A percentile compares a stretch with the other conserved stretches of the same genome.
These are phyloP conservation scores for Suhomyces canberraensis DNA, from an alignment of 805 yeast genomes.

Conservation along the genomic window DNA sequence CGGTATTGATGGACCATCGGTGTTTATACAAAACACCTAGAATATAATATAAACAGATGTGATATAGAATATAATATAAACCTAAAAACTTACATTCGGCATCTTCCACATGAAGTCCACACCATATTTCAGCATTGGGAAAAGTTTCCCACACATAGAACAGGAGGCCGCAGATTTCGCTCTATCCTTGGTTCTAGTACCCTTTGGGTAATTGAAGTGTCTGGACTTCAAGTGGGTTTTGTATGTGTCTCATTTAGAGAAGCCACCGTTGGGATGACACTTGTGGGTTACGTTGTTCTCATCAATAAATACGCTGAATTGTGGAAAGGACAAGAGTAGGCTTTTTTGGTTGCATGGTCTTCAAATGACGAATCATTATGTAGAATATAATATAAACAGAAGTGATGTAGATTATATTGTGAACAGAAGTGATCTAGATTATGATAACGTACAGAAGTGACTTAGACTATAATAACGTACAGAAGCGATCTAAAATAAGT, in stretches of 20 bases:
- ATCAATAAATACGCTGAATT: constrained; percentile 32
- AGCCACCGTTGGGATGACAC: constrained; percentile 58
- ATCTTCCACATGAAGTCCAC: constrained; percentile 47
- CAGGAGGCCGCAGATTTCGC: constrained; percentile 45
- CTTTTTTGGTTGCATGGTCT: constrained; percentile 50
- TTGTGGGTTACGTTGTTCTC: constrained; percentile 40
- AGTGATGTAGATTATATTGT: too few relatives aligned
- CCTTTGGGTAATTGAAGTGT: constrained; percentile 57
- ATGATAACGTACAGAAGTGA: too few relatives aligned
- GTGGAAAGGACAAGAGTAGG: constrained; percentile 56
- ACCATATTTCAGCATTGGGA: constrained; percentile 49
- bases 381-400: too few relatives aligned
- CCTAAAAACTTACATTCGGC: constrained; percentile 46
- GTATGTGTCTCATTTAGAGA: constrained; percentile 57
- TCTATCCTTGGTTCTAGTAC: constrained; percentile 47
- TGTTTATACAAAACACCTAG: too few relatives aligned
- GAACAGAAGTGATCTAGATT: too few relatives aligned
- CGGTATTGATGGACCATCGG: too few relatives aligned
- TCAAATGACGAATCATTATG: constrained; percentile 55
- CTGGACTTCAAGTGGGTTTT: constrained; percentile 56
- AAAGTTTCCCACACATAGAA: constrained; percentile 54
- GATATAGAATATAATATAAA: too few relatives aligned
- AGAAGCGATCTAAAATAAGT: too few relatives aligned
- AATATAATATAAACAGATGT: too few relatives aligned
- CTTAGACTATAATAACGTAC: too few relatives aligned